Evolutionary conservation across 495 filamentous ascomycete species (phyloP).

Genomic region (Aspergillus cavernicola): DNA sequence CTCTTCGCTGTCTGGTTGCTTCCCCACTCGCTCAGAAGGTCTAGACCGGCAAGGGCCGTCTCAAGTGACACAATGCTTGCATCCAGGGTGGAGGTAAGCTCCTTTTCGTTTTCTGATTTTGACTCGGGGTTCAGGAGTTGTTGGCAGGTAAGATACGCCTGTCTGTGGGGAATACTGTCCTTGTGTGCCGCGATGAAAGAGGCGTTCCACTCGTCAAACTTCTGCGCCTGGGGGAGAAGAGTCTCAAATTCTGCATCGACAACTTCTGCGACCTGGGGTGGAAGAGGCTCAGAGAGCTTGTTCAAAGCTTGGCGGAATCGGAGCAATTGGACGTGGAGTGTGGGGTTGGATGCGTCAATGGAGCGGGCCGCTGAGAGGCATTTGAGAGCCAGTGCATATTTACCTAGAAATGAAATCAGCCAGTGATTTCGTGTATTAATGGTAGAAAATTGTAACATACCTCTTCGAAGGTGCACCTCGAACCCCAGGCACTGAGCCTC

Average conservation of each 20-base stretch:
- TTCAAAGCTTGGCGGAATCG: slow-evolving; percentile 65
- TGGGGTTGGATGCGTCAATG: slow-evolving; percentile 68
- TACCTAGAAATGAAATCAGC: slow-evolving; percentile 50
- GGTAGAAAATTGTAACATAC: slow-evolving; percentile 45
- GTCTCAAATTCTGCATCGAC: slow-evolving; percentile 62
- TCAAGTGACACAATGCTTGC: slow-evolving; percentile 51
- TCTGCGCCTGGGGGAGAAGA: slow-evolving; percentile 51
- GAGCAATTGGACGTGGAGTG: slow-evolving; percentile 70
- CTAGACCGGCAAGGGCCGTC: slow-evolving; percentile 57
- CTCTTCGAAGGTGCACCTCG: slow-evolving; percentile 77
- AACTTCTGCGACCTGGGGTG: slow-evolving; percentile 59
- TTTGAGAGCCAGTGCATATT: slow-evolving; percentile 78
- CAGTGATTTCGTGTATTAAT: neutral
- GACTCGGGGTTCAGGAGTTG: slow-evolving; percentile 56
- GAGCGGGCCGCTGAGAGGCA: slow-evolving; percentile 71
- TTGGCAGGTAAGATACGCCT: slow-evolving; percentile 57
- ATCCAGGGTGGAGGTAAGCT: slow-evolving; percentile 55
- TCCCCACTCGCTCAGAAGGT: slow-evolving; percentile 58
- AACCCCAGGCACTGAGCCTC: slow-evolving; percentile 82
- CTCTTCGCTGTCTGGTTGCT: slow-evolving; percentile 46
- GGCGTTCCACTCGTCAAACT: slow-evolving; percentile 65
- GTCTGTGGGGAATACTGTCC: slow-evolving; percentile 58
- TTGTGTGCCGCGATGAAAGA: slow-evolving; percentile 61
- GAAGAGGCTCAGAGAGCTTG: slow-evolving; percentile 49
- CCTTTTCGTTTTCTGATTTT: slow-evolving; percentile 54